Percentiles rank a stretch among this genome's conserved stretches.
Conservation (phyloP, 2,329 filamentous ascomycete species). For the Botrytis squamosa region DNA sequence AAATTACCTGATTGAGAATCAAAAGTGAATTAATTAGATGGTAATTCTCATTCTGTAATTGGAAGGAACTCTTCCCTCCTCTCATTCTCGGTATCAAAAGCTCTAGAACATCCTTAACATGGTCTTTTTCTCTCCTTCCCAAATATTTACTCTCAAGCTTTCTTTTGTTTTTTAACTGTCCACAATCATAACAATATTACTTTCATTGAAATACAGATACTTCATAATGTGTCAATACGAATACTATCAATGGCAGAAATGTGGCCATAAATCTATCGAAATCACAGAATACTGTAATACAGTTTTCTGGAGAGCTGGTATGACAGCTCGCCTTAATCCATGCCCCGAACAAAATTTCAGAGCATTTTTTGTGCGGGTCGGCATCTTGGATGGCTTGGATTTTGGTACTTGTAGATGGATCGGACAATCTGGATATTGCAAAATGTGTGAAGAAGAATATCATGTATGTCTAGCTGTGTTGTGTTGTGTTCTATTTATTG, state of each 20-base stretch:
- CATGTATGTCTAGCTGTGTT: conserved; percentile 2
- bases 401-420: conserved; percentile 18
- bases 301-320: conserved; percentile 21
- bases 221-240: conserved; percentile 24
- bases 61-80: not conserved
- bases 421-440: conserved; percentile 21
- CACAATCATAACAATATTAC: not conserved
- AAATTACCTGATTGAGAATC: not conserved
- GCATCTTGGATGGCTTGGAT: not conserved
- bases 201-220: not conserved
- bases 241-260: conserved; percentile 20
- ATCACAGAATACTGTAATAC: conserved; percentile 21
- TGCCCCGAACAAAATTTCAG: conserved; percentile 16
- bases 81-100: not conserved
- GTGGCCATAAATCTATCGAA: conserved; percentile 24
- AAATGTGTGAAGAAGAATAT: conserved; percentile 17
- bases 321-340: conserved; percentile 15
- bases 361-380: conserved; percentile 3
- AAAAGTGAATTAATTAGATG: not conserved
- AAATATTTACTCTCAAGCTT: not conserved
- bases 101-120: not conserved
- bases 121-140: not conserved
- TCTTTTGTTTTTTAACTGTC: not conserved
- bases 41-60: not conserved
- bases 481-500: not conserved